Evolutionary conservation across 2,329 filamentous ascomycete species (phyloP), one percentile per base, ranked within the genome.

Genomic region (Sarocladium strictum): DNA sequence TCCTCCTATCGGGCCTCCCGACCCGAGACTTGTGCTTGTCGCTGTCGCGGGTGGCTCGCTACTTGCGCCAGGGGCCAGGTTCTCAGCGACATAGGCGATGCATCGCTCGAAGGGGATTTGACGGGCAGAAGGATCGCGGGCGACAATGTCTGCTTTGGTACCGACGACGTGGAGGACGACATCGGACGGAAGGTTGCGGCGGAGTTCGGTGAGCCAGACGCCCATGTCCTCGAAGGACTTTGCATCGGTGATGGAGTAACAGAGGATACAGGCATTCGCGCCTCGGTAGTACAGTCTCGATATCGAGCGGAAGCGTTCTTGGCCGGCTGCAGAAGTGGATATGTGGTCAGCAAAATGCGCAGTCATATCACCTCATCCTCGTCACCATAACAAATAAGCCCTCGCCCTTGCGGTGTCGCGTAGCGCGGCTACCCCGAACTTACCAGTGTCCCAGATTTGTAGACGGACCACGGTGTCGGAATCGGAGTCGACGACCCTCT

Each of bases 211-310:
- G 58, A 97, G 80, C 92, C 92, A 97, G 55, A 87, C 81, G 64
- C 90, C 90, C 90, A 97, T 96, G 71, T 97, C 90, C 62, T 84
- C 80, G 69, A 96, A 97, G 57, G 89, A 94, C 62, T 84, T 75
- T 58, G 87, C 85, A 69, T 92, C 87, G 57, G 91, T 96, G 68
- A 97, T 95, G 74, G 89, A 89, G 76, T 97, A 97, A 78, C 92
- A 96, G 47, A 97, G 81, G 57, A 97, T 90, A 64, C 90, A 94
- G 56, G 92, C 92, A 67, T 96, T 93, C 58, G 93, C 93, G 67
- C 92, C 92, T 65, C 93, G 87, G 73, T 99, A 99, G 77, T 97
- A 97, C 54, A 99, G 83, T 55, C 92, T 87, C 10, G 90, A 95
- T 65, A 99, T 97, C 58, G 88, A 92, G 63, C 93, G 85, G 70